These are phyloP conservation scores for Leishmania major DNA, from an alignment of 208 protist species.

Conservation along the genomic window DNA sequence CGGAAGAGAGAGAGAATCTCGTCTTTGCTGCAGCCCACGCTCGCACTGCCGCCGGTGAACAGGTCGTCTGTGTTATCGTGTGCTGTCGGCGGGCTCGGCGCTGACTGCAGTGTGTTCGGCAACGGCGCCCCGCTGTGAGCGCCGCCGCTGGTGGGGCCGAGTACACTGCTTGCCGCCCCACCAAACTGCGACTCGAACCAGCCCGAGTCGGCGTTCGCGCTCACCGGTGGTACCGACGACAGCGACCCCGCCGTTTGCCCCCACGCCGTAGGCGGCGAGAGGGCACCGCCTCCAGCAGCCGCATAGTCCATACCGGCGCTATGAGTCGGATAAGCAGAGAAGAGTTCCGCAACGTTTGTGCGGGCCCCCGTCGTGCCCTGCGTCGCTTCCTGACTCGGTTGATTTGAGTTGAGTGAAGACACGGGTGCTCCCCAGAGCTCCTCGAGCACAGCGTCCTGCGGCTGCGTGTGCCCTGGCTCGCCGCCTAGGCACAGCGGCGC, in stretches of 20 bases:
- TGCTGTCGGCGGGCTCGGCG: not conserved
- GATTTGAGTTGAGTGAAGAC: slow-evolving; percentile 1
- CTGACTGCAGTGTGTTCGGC: slow-evolving; percentile 9
- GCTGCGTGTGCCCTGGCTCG: not conserved
- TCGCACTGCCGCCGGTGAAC: slow-evolving; percentile 12
- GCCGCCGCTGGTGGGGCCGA: not conserved
- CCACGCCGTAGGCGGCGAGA: not conserved
- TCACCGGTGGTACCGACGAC: not conserved
- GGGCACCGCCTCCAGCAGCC: not conserved
- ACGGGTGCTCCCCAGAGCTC: slow-evolving; percentile 55
- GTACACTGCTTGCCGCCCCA: slow-evolving; percentile 7
- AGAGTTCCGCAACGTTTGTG: slow-evolving; percentile 28
- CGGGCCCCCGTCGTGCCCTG: not conserved
- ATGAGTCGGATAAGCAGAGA: slow-evolving; percentile 15
- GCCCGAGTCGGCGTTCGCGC: slow-evolving; percentile 7
- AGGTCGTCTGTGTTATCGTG: slow-evolving; percentile 32
- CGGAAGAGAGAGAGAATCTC: slow-evolving; percentile 78
- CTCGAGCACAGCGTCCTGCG: slow-evolving; percentile 24
- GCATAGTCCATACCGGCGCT: not conserved
- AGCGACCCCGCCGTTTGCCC: not conserved
- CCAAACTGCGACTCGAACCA: slow-evolving; percentile 28
- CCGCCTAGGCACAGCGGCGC: not conserved
- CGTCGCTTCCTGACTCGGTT: not conserved
- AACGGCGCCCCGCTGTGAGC: slow-evolving; percentile 5
- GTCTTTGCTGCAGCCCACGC: slow-evolving; percentile 12